These are phyloP conservation scores for Haberlea rhodopensis DNA, from an alignment of 257 asterid species.

Conservation along the genomic window DNA sequence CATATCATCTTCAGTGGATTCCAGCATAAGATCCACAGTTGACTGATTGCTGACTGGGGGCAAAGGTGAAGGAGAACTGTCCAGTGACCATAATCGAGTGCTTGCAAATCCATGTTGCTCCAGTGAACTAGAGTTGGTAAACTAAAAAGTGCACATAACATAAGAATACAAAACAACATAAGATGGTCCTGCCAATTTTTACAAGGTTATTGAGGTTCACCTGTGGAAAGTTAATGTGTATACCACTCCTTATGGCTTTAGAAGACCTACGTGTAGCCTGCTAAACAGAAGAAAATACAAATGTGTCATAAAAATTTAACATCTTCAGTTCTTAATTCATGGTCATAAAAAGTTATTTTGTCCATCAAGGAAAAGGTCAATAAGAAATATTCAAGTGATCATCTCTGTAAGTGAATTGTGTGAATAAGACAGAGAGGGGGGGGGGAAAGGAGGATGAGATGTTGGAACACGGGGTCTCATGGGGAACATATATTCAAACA, in stretches of 20 bases:
- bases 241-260: constrained; percentile 65
- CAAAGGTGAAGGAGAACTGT: constrained; percentile 65
- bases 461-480: too few relatives aligned
- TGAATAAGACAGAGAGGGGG: too few relatives aligned
- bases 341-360: background rate
- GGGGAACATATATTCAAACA: too few relatives aligned
- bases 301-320: background rate
- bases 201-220: constrained; percentile 32
- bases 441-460: too few relatives aligned
- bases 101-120: constrained; percentile 85
- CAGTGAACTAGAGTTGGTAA: constrained; percentile 57
- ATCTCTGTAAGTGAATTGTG: too few relatives aligned
- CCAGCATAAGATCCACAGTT: constrained; percentile 67
- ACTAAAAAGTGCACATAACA: constrained; percentile 36
- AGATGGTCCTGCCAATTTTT: constrained; percentile 2
- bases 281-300: constrained; percentile 27
- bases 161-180: constrained; percentile 27
- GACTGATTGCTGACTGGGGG: constrained; percentile 57
- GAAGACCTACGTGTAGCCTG: constrained; percentile 59
- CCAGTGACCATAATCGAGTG: constrained; percentile 71
- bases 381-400: too few relatives aligned
- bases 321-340: background rate
- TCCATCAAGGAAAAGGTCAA: too few relatives aligned
- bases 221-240: constrained; percentile 72
- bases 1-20: constrained; percentile 78